Base-by-base conservation (phyloP, 768 basidiomycete genomes). In the Cubamyces lactineus region DNA sequence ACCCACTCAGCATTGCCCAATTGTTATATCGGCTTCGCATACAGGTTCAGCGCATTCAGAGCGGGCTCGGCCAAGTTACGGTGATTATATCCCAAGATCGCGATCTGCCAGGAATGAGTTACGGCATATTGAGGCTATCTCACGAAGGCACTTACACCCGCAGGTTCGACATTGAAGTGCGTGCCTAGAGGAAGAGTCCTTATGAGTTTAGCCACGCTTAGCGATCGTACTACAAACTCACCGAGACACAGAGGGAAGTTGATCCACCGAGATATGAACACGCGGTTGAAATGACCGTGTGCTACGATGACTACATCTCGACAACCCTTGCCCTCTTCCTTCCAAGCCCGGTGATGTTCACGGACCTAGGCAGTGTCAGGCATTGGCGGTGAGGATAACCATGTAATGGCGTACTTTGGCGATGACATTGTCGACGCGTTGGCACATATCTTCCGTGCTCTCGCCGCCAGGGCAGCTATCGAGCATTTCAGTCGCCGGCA, bases 261-360 rank as follows among this genome's bases (percentile, higher is more conserved):
- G 63, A 91, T 84, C 94, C 94, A 96, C 49, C 94, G 88, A 15
- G 92, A 79, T 55, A 95, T 89, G 67, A 94, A 78, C 49, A 84
- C 82, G 42, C 90, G 84, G 56, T 83, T 91, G 73, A 91, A 87
- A 74, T 94, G 90, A 0, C 91, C 94, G 73, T 98, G 96, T 0
- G 94, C 92, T 62, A 98, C 86, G 69, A 98, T 89, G 61, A 96
- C 82, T 11, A 94, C 88, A 68, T 97, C 94, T 21, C 90, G 83
- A 21, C 83, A 81, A 56, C 87, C 81, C 17, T 80, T 76, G 1
- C 85, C 85, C 50, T 88, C 83, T 67, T 92, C 89, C 48, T 83
- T 78, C 72, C 89, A 92, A 67, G 82, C 73, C 57, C 81, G 80
- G 68, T 94, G 91, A 69, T 89, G 84, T 69, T 89, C 85, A 12